Conservation (phyloP, 2,329 filamentous ascomycete genomes). For the Allantophomopsis lycopodina region DNA sequence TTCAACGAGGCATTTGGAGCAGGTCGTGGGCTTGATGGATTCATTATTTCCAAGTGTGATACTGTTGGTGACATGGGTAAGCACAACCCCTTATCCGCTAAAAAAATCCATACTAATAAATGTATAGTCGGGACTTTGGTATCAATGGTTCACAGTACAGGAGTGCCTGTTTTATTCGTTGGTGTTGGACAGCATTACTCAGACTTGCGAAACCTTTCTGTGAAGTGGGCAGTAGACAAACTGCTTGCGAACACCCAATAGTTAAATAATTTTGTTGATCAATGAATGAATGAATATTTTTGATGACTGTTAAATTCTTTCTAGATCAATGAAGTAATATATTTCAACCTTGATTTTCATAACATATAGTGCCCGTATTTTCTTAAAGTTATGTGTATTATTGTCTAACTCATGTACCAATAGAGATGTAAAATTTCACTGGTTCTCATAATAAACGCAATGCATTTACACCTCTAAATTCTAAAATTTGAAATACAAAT, state of each 20-base stretch:
- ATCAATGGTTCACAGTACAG: constrained; percentile 93
- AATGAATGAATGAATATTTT: too few species aligned
- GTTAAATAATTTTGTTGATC: background rate
- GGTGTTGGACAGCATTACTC: constrained; percentile 55
- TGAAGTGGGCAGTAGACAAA: constrained; percentile 57
- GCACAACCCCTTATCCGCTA: constrained; percentile 10
- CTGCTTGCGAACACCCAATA: constrained; percentile 24
- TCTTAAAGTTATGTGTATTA: too few species aligned
- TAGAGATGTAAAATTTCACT: too few species aligned
- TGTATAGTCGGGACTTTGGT: constrained; percentile 56
- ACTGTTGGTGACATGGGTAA: constrained; percentile 98
- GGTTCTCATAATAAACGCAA: too few species aligned
- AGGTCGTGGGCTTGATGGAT: constrained; percentile 73
- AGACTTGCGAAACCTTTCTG: constrained; percentile 54
- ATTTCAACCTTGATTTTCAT: too few species aligned
- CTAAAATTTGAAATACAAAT: too few species aligned
- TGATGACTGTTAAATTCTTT: too few species aligned
- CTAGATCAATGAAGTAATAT: too few species aligned
- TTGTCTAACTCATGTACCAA: too few species aligned
- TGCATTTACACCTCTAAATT: too few species aligned
- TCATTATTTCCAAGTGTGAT: constrained; percentile 97
- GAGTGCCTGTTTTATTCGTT: constrained; percentile 89
- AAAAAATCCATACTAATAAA: background rate
- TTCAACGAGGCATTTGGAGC: constrained; percentile 89
- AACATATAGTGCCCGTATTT: too few species aligned